Evolutionary conservation across 768 basidiomycete species (phyloP), one percentile per base, ranked within the genome.

Genomic region (Kwoniella dejecticola): DNA sequence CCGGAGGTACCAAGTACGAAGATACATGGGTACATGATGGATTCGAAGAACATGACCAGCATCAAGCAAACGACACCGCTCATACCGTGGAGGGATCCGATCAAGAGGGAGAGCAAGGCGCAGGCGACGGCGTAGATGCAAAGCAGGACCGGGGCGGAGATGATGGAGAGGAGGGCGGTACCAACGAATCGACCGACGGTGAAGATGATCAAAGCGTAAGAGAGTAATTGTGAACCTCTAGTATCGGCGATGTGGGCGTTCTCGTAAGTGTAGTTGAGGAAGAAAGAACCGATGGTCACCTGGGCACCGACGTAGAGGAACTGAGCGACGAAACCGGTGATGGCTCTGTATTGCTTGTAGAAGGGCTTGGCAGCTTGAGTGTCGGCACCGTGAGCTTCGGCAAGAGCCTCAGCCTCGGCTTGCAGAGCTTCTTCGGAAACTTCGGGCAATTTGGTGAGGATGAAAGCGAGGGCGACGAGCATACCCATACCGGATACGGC

Each of bases 241-340:
- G 86, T 77, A 33, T 82, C 79, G 52, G 69, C 84, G 54, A 87
- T 76, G 13, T 83, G 83, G 66, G 87, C 86, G 41, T 63, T 69
- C 63, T 87, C 87, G n/a, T 80, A 74, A 55, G 89, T 82, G 76
- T 83, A 89, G 80, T 88, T 88, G 64, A 89, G 84, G 24, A 86
- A 85, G 66, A 89, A 82, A 7, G 77, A 66, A 40, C 79, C 80
- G 45, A 76, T 68, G 15, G 77, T 68, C 19, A 79, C 78, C 24
- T 60, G 58, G 27, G 58, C 58, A 41, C 58, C 58, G 29, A 60
- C 77, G 66, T 78, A 87, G 83, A 84, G 79, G 42, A 85, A 89
- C 75, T 90, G 89, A 19, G 87, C 87, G 56, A 88, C 83, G 68
- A 84, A 88, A 29, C 88, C 88, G 70, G 88, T 86, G 50, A 89